Evolutionary conservation across 2,329 filamentous ascomycete species (phyloP), one percentile per base, ranked within the genome.

Genomic region (Xenoacremonium recifei): DNA sequence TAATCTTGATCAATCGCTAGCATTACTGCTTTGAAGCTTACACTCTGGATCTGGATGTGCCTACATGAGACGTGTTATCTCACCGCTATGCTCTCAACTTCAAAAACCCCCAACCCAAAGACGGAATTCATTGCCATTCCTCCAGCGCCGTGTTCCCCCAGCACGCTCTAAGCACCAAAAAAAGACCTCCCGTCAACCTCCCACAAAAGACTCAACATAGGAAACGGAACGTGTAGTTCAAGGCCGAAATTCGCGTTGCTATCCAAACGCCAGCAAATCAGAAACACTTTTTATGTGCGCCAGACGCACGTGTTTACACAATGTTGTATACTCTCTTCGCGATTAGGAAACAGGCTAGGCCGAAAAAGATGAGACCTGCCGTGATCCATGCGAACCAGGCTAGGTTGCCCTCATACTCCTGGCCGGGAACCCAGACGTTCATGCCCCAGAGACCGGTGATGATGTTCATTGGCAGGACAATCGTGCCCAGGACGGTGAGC

Each of bases 401-500:
- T 38, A 92, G 68, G 56, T 86, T 86, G 13, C 75, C 77, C 51
- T 95, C 89, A 45, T 83, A 72, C 34, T 92, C 85, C 65, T 97
- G 92, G 2, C 93, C 93, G 0, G 93, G 93, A 0, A 99, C 93
- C 74, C 89, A 89, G 25, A 92, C 87, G 73, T 99, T 99, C 92
- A 97, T 97, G 38, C 92, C 93, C 91, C 92, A 99, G 58, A 97
- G 82, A 54, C 93, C 93, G 3, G 93, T 97, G 58, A 99, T 92
- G 62, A 99, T 95, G 64, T 99, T 99, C 91, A 99, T 96, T 10
- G 93, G 93, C 42, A 99, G 73, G 3, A 99, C 92, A 54, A 99
- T 97, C 5, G 93, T 99, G 51, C 93, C 93, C 1, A 99, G 76
- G 1, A 99, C 93, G 0, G 93, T 97, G 46, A 99, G 78, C 66